Percentiles rank a stretch among this genome's conserved stretches.
Conservation (phyloP, 768 basidiomycete genomes). For the Naematelia aurantialba region DNA sequence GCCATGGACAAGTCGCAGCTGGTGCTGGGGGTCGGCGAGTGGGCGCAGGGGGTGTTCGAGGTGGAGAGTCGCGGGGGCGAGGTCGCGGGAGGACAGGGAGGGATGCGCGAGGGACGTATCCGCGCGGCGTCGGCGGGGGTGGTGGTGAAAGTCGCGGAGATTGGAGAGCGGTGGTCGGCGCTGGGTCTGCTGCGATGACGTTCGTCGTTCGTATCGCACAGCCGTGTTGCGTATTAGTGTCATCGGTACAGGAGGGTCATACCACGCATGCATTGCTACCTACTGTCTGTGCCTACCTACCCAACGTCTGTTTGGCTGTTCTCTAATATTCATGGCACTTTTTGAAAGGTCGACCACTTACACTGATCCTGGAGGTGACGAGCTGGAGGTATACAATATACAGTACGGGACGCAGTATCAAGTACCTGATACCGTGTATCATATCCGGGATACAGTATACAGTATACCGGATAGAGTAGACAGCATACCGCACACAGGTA, state of each 20-base stretch:
- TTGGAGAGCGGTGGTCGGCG: constrained; percentile 65
- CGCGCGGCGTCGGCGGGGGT: constrained; percentile 73
- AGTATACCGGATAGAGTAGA: no score
- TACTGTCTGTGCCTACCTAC: not conserved
- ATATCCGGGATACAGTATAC: no score
- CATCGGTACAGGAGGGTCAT: not conserved
- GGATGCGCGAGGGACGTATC: constrained; percentile 57
- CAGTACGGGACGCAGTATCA: no score
- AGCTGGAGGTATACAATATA: no score
- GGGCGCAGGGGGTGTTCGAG: constrained; percentile 68
- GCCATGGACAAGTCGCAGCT: constrained; percentile 71
- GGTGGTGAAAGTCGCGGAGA: constrained; percentile 70
- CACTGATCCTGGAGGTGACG: no score
- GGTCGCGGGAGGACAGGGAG: constrained; percentile 65
- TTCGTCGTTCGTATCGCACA: no score
- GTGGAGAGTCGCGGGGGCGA: constrained; percentile 62
- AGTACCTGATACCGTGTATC: no score
- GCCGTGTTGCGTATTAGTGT: no score
- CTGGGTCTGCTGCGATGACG: constrained; percentile 52
- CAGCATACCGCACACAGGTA: no score
- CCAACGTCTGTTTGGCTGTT: no score
- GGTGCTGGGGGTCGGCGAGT: constrained; percentile 70
- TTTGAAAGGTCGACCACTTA: no score
- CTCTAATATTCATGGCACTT: no score
- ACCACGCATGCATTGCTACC: not conserved